Conservation (phyloP, 2,329 filamentous ascomycete genomes). For the Aspergillus sp. region DNA sequence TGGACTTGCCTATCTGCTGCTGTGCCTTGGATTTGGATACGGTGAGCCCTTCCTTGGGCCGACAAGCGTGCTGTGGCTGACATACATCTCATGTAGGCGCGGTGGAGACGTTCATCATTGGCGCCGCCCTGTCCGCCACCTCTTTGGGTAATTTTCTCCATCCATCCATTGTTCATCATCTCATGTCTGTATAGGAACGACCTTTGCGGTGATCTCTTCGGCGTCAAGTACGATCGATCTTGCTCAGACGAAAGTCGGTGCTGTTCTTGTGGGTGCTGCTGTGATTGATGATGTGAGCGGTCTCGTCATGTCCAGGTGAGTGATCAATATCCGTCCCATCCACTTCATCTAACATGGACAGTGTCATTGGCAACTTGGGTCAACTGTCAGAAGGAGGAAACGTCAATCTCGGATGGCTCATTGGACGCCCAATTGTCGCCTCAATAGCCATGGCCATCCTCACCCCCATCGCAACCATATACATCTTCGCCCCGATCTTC, state of each 20-base stretch:
- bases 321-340: background rate
- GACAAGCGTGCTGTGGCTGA: no score
- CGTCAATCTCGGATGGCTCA: conserved; percentile 32
- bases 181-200: conserved; percentile 15
- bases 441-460: conserved; percentile 31
- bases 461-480: conserved; percentile 33
- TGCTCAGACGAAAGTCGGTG: conserved; percentile 39
- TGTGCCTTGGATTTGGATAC: conserved; percentile 42
- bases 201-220: conserved; percentile 26
- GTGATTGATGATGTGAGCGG: conserved; percentile 46
- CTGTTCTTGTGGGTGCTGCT: conserved; percentile 43
- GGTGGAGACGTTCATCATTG: conserved; percentile 29
- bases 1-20: conserved; percentile 39
- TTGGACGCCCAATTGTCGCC: conserved; percentile 36
- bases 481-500: conserved; percentile 34
- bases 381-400: conserved; percentile 11
- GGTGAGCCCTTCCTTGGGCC: conserved; percentile 9
- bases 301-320: conserved; percentile 32
- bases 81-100: conserved; percentile 11
- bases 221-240: conserved; percentile 34
- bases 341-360: conserved; percentile 1
- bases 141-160: conserved; percentile 18
- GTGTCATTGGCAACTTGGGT: conserved; percentile 30
- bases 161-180: background rate
- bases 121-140: conserved; percentile 24